Evolutionary conservation across 352 stramenopile genomes (phyloP).

Genomic region (Pythium phragmiticola): DNA sequence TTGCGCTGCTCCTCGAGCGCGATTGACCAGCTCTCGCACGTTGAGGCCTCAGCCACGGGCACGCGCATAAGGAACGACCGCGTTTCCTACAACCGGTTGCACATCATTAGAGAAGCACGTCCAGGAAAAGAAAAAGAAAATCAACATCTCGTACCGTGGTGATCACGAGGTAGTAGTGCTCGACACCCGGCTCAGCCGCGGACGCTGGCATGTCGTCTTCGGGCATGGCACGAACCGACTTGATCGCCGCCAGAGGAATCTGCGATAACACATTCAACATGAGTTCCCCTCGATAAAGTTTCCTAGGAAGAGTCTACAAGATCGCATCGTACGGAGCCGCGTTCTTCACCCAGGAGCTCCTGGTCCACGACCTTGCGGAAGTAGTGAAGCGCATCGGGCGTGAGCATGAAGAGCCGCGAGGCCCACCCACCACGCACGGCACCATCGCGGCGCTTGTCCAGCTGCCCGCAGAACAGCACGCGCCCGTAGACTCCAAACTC

Average conservation of each 20-base stretch:
- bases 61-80: constrained; percentile 78
- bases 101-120: neutral
- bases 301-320: neutral
- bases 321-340: constrained; percentile 44
- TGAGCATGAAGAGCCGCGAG: constrained; percentile 79
- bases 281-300: neutral
- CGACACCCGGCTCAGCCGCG: constrained; percentile 47
- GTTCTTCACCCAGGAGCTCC: constrained; percentile 79
- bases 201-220: constrained; percentile 61
- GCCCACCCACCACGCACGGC: constrained; percentile 73
- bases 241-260: constrained; percentile 65
- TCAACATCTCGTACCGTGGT: constrained; percentile 39
- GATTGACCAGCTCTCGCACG: constrained; percentile 83
- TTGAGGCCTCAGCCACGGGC: constrained; percentile 62
- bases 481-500: constrained; percentile 74
- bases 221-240: constrained; percentile 68
- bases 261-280: constrained; percentile 20
- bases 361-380: constrained; percentile 72
- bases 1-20: constrained; percentile 84
- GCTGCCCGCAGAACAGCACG: constrained; percentile 70
- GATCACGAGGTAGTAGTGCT: constrained; percentile 87
- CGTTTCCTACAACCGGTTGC: constrained; percentile 38
- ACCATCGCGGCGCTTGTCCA: constrained; percentile 77
- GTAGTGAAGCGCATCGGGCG: constrained; percentile 74
- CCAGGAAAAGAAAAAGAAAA: neutral